Conservation (phyloP, 441 rosid species). For the Populus trichocarpa region DNA sequence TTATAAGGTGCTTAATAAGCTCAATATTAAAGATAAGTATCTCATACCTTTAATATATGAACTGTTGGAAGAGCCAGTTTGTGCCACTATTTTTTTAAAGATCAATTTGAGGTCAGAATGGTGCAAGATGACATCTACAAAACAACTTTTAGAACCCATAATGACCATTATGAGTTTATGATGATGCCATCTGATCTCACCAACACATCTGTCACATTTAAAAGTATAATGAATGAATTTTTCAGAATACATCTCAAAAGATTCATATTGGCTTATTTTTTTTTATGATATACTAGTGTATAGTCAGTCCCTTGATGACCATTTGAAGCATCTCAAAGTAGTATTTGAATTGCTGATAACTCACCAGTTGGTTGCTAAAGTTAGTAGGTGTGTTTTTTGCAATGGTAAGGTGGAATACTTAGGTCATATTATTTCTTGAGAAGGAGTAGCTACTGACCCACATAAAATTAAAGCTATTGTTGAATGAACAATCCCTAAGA, state of each 20-base stretch:
- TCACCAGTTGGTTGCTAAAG: background rate
- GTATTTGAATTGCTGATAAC: background rate
- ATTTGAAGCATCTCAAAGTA: background rate
- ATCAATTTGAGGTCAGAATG: background rate
- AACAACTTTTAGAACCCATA: no score
- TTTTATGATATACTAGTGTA: background rate
- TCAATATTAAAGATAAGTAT: background rate
- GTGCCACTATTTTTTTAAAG: background rate
- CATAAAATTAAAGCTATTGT: background rate
- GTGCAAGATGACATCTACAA: no score
- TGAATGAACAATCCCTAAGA: background rate
- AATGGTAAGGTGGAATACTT: background rate
- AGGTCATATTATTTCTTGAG: background rate
- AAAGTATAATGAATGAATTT: background rate
- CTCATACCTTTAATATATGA: background rate
- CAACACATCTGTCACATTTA: background rate
- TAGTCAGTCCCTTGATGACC: rapidly evolving
- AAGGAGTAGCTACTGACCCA: background rate
- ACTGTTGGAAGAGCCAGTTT: background rate
- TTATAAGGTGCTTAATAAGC: no score
- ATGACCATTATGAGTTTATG: background rate
- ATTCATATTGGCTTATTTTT: background rate
- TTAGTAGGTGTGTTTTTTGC: background rate
- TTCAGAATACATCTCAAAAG: background rate
- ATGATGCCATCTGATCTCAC: background rate